Evolutionary conservation across 768 basidiomycete genomes (phyloP).

Genomic region (Myochromella boudieri): DNA sequence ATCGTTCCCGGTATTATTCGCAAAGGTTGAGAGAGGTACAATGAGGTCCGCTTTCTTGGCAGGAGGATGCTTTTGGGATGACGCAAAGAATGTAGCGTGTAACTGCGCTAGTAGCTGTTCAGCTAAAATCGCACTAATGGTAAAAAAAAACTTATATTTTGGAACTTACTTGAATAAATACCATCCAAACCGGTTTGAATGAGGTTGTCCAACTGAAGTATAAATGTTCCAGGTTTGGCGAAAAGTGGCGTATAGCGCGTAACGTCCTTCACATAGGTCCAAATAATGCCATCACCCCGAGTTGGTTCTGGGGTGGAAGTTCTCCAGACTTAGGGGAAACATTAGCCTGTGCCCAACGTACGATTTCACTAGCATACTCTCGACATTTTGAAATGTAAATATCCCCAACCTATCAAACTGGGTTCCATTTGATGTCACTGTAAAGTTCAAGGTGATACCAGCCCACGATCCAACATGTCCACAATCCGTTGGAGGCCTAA

Average conservation of each 20-base stretch:
- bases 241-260: slow-evolving; percentile 74
- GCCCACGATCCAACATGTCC: slow-evolving; percentile 73
- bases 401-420: slow-evolving; percentile 73
- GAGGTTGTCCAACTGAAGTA: slow-evolving; percentile 73
- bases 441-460: slow-evolving; percentile 73
- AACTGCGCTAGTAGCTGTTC: slow-evolving; percentile 47
- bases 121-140: not conserved
- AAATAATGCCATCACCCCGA: slow-evolving; percentile 64
- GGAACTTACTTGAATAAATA: slow-evolving; percentile 61
- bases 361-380: slow-evolving; percentile 49
- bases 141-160: not conserved
- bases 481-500: slow-evolving; percentile 76
- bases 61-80: slow-evolving; percentile 53
- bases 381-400: slow-evolving; percentile 77
- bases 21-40: slow-evolving; percentile 67
- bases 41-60: slow-evolving; percentile 63
- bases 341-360: not conserved
- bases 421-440: slow-evolving; percentile 75
- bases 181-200: slow-evolving; percentile 58
- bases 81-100: slow-evolving; percentile 69
- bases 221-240: slow-evolving; percentile 63
- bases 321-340: slow-evolving; percentile 57
- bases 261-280: slow-evolving; percentile 78
- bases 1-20: slow-evolving; percentile 63
- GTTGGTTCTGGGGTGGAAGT: slow-evolving; percentile 84